Conservation (phyloP, 2,329 filamentous ascomycete species). For the Penicillium palitans region DNA sequence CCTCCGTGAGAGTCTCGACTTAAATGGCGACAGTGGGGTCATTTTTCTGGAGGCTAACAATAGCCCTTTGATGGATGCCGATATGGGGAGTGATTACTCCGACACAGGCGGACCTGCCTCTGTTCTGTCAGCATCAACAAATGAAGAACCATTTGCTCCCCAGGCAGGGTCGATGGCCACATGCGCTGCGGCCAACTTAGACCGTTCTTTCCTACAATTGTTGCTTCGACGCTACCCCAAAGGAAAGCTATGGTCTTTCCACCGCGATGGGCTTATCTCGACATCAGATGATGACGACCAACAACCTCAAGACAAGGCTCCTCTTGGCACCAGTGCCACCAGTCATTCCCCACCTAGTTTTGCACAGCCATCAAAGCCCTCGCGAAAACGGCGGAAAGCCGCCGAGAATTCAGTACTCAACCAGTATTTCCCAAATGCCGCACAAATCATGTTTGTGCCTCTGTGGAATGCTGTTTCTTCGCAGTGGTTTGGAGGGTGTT, state of each 20-base stretch:
- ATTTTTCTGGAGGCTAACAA: constrained; percentile 38
- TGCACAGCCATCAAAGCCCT: constrained; percentile 20
- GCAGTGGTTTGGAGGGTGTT: constrained; percentile 50
- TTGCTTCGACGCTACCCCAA: constrained; percentile 48
- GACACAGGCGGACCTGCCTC: constrained; percentile 33
- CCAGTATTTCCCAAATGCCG: constrained; percentile 49
- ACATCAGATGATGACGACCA: constrained; percentile 50
- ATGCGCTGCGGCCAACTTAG: constrained; percentile 34
- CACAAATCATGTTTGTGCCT: constrained; percentile 53
- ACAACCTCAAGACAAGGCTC: constrained; percentile 16
- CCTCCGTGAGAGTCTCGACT: constrained; percentile 49
- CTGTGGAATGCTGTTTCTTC: constrained; percentile 53
- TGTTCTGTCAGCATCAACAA: constrained; percentile 38
- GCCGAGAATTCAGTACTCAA: constrained; percentile 43
- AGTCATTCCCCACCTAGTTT: constrained; percentile 10
- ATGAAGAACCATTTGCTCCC: constrained; percentile 39
- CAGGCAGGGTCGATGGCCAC: constrained; percentile 28
- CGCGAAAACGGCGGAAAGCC: constrained; percentile 33
- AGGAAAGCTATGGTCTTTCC: constrained; percentile 52
- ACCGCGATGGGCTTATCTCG: constrained; percentile 45
- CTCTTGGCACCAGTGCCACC: constrained; percentile 10
- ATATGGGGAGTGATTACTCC: constrained; percentile 34
- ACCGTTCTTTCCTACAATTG: constrained; percentile 34
- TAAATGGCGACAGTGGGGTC: constrained; percentile 50
- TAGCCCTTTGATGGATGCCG: constrained; percentile 29